phyloP scores from a whole-genome alignment of 768 basidiomycete species.

The Kondoa malvinella region DNA sequence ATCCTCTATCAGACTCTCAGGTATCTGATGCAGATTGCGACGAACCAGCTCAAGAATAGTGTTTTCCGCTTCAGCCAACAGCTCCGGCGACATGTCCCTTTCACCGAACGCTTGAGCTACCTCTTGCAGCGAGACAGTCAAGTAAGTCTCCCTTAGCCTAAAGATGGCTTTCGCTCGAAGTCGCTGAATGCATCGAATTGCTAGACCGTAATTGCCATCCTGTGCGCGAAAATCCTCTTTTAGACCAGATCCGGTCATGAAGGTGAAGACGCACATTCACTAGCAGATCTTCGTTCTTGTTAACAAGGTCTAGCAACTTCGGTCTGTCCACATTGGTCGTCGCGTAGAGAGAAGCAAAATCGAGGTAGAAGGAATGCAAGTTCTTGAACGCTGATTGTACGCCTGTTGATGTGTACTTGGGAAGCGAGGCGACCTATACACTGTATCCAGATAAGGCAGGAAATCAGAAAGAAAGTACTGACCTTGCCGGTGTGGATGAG shows the following conservation, averaged over 20 bases:
- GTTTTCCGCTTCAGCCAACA: background rate
- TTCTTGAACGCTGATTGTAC: conserved; percentile 5
- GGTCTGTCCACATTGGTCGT: background rate
- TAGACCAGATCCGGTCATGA: background rate
- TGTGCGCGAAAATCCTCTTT: background rate
- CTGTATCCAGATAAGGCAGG: background rate
- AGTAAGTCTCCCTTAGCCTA: background rate
- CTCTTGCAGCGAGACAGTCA: conserved; percentile 3
- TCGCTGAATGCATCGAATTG: background rate
- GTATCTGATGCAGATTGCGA: too few relatives aligned
- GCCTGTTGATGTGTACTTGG: conserved; percentile 3
- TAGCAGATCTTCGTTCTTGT: background rate
- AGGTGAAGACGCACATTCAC: background rate
- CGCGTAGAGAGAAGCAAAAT: background rate
- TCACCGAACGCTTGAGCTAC: background rate
- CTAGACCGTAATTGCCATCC: conserved; percentile 6
- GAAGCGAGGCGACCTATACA: background rate
- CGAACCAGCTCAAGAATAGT: background rate
- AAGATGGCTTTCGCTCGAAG: background rate
- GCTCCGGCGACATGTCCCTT: background rate
- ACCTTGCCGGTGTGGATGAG: conserved; percentile 1
- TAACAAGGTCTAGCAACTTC: background rate
- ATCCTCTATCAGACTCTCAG: too few relatives aligned
- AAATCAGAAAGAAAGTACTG: background rate
- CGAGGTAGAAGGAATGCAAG: background rate